A percentile compares a stretch with the other conserved stretches of the same genome.
Evolutionary conservation across 2,329 filamentous ascomycete genomes (phyloP).

Genomic region (Sclerotinia sclerotiorum): DNA sequence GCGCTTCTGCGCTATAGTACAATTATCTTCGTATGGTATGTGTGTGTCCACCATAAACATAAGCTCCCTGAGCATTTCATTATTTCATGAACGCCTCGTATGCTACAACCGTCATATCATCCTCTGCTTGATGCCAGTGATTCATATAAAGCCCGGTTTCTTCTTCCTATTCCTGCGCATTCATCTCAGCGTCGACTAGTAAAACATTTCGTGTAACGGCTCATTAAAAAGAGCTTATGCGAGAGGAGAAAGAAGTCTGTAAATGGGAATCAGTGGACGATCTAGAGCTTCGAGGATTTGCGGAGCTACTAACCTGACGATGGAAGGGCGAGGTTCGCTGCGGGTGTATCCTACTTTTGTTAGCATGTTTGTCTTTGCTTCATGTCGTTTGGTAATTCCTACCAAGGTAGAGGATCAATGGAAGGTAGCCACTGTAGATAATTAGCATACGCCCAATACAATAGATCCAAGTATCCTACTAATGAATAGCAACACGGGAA

Average conservation of each 20-base stretch:
- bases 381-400: conserved; percentile 41
- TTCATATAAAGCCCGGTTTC: neutral
- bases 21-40: conserved; percentile 33
- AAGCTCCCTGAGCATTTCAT: conserved; percentile 23
- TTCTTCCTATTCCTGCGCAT: neutral
- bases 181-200: neutral
- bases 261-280: conserved; percentile 26
- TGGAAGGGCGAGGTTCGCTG: conserved; percentile 84
- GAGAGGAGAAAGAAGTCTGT: conserved; percentile 63
- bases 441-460: conserved; percentile 41
- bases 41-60: conserved; percentile 25
- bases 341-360: conserved; percentile 74
- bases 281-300: neutral
- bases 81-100: conserved; percentile 36
- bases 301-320: conserved; percentile 60
- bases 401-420: conserved; percentile 96
- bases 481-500: conserved; percentile 91
- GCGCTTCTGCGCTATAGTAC: conserved; percentile 36
- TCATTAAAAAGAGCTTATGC: conserved; percentile 46
- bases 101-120: conserved; percentile 30
- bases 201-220: conserved; percentile 16
- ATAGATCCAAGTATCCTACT: conserved; percentile 55
- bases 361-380: conserved; percentile 26
- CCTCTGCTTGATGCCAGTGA: neutral
- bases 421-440: conserved; percentile 78